Base-by-base conservation (phyloP, 345 rosid species). In the Brassica juncea region DNA sequence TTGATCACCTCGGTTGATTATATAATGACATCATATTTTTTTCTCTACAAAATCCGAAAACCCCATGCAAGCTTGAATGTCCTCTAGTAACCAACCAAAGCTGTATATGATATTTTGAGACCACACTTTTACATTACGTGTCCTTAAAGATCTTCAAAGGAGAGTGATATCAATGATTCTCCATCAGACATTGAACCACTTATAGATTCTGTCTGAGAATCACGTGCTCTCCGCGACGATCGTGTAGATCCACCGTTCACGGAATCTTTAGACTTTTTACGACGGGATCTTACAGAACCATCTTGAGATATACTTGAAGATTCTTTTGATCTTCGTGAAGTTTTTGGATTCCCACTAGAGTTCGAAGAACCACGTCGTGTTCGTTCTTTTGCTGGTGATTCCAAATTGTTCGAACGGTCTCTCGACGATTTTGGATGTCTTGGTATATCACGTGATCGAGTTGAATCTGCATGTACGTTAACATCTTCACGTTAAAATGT, bases 181-280 rank as follows among this genome's bases (percentile, higher is more conserved):
- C 21, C 31, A 73, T 73, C 77, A 59, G 77, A 59, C 3, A 72
- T 21, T 21, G 73, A 72, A 72, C 73, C 72, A 71, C 4, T 71
- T 7, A 54, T 28, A 31, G 68, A 72, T 44, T 65, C 82, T 30
- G 73, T 42, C 52, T 78, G 81, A 30, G 72, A 72, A 31, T 61
- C 72, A 44, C 57, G 68, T 19, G 65, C 30, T 75, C 86, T 70
- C 62, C 85, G 71, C 1, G 85, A 76, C 3, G 85, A 81, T 80
- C 85, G 81, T 6, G 82, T 28, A 31, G 87, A 84, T 0, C 84
- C 86, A 0, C 76, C 82, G 0, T 52, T 71, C 1, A 55, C 31
- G 0, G 85, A 79, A 28, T 88, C 92, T 23, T 86, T 87, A 0
- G 88, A 79, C 37, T 86, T 88, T 78, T 83, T 88, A 11, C 88